These are phyloP conservation scores for Phytopythium helicoides DNA, from an alignment of 352 stramenopile genomes.

Conservation along the genomic window DNA sequence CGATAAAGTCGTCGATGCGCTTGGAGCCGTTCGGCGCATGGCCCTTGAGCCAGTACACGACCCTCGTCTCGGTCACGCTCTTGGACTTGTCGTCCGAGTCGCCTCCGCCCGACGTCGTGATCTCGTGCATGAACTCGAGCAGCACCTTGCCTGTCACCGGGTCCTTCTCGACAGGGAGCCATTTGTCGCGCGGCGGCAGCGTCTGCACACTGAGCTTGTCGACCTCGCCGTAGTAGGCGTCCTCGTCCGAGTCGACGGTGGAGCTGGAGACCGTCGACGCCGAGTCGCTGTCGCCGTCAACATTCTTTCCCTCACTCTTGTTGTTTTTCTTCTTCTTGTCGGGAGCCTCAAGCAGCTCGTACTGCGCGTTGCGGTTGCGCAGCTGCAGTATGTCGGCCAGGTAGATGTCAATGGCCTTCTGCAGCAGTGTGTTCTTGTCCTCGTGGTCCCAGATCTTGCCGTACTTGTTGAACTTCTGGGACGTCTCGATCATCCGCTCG, in stretches of 20 bases:
- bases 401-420: constrained; percentile 47
- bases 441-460: constrained; percentile 32
- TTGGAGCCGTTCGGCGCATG: constrained; percentile 27
- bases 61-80: constrained; percentile 16
- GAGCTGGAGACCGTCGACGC: too few species aligned
- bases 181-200: too few species aligned
- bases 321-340: constrained; percentile 13
- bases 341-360: constrained; percentile 32
- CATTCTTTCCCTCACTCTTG: too few species aligned
- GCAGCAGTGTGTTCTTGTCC: constrained; percentile 35
- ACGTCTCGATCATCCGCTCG: constrained; percentile 27
- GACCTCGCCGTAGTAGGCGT: too few species aligned
- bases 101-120: too few species aligned
- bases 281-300: too few species aligned
- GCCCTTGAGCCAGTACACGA: constrained; percentile 29
- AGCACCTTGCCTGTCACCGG: too few species aligned
- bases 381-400: constrained; percentile 37
- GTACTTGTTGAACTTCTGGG: constrained; percentile 30
- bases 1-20: constrained; percentile 38
- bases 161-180: too few species aligned
- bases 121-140: constrained; percentile 30
- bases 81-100: constrained; percentile 21
- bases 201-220: too few species aligned
- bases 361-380: constrained; percentile 34
- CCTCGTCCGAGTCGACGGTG: too few species aligned